These are phyloP conservation scores for Pseudocercospora fijiensis DNA, from an alignment of 2,329 filamentous ascomycete species.

Conservation along the genomic window DNA sequence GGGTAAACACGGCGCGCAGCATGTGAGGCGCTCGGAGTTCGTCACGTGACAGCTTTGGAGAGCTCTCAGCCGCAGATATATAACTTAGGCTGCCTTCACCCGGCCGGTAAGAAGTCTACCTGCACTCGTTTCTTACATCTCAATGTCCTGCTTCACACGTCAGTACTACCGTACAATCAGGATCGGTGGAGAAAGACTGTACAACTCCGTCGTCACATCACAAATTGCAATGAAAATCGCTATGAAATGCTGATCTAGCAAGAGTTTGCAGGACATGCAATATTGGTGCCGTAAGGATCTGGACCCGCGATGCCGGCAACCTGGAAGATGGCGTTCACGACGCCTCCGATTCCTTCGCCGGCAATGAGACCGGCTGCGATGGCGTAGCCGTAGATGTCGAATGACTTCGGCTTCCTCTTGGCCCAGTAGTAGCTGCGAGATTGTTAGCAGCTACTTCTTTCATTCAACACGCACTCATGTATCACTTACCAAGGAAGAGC, in stretches of 20 bases:
- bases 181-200: background rate
- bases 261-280: constrained; percentile 44
- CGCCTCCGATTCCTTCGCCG: constrained; percentile 63
- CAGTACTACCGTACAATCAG: too few species aligned
- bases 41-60: too few species aligned
- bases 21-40: too few species aligned
- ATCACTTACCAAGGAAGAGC: constrained; percentile 54
- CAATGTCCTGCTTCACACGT: too few species aligned
- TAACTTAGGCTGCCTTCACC: too few species aligned
- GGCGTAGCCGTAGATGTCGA: constrained; percentile 59
- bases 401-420: constrained; percentile 53
- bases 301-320: constrained; percentile 46
- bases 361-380: constrained; percentile 62
- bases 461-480: too few species aligned
- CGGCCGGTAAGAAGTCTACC: background rate
- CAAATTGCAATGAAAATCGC: background rate
- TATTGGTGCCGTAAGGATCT: constrained; percentile 43
- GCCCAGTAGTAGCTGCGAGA: constrained; percentile 56
- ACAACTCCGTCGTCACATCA: background rate
- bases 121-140: too few species aligned
- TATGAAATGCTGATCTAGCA: constrained; percentile 29
- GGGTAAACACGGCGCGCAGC: too few species aligned
- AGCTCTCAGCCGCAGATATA: too few species aligned
- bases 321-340: constrained; percentile 58
- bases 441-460: too few species aligned